Evolutionary conservation across 2,329 filamentous ascomycete species (phyloP).

Genomic region (Microdochium trichocladiopsis): DNA sequence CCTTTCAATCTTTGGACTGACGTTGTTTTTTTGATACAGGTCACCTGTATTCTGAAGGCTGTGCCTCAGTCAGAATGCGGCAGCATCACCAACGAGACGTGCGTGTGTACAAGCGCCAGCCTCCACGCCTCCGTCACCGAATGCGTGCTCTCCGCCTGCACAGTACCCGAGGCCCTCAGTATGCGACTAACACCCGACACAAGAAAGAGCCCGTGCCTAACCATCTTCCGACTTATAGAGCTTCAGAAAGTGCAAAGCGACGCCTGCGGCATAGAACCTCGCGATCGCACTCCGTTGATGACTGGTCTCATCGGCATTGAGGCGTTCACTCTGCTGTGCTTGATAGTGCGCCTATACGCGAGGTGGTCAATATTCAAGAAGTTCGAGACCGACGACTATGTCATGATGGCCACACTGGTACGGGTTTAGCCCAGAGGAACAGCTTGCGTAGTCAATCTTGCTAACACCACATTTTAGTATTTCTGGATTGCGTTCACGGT

Average conservation of each 20-base stretch:
- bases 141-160: conserved; percentile 17
- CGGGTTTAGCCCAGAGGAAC: conserved; percentile 1
- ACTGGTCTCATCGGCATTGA: conserved; percentile 27
- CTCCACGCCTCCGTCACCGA: conserved; percentile 9
- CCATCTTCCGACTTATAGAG: neutral
- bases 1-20: no score
- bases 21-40: conserved; percentile 4
- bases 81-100: conserved; percentile 14
- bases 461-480: neutral
- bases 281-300: conserved; percentile 7
- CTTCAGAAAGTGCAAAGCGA: conserved; percentile 14
- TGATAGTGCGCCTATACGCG: conserved; percentile 27
- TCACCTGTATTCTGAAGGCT: conserved; percentile 12
- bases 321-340: conserved; percentile 22
- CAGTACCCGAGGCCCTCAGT: conserved; percentile 17
- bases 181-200: neutral
- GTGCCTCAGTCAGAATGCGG: conserved; percentile 15
- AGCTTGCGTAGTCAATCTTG: neutral
- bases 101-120: conserved; percentile 16
- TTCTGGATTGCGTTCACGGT: conserved; percentile 23
- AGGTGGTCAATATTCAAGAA: conserved; percentile 21
- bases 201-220: conserved; percentile 4
- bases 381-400: conserved; percentile 30
- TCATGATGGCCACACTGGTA: conserved; percentile 27
- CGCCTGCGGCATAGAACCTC: neutral